Evolutionary conservation across 352 stramenopile genomes (phyloP).

Genomic region (Phytophthora uliginosa): DNA sequence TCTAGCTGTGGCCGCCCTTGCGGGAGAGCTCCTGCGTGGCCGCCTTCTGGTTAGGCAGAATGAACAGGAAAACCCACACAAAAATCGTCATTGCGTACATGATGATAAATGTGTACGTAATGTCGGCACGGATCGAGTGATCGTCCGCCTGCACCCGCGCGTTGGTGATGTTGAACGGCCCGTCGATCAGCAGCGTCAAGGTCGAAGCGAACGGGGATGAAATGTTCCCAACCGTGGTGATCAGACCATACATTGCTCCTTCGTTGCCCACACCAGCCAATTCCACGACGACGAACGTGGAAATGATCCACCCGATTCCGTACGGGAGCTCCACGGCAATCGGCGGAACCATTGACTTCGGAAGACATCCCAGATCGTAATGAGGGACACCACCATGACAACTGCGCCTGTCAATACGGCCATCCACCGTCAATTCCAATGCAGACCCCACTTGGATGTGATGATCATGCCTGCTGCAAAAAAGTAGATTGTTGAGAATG

Average conservation of each 20-base stretch:
- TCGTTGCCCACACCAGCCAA: conserved; percentile 29
- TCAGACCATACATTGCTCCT: neutral
- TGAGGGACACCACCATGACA: conserved; percentile 22
- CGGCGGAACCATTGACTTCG: conserved; percentile 34
- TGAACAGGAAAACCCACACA: conserved; percentile 41
- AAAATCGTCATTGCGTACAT: conserved; percentile 48
- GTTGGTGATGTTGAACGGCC: conserved; percentile 15
- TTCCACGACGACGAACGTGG: conserved; percentile 29
- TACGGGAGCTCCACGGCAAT: conserved; percentile 38
- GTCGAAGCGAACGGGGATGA: no score
- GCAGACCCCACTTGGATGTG: conserved; percentile 25
- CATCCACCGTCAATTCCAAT: conserved; percentile 30
- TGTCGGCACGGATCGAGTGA: conserved; percentile 12
- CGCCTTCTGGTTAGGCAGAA: conserved; percentile 47
- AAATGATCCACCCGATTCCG: conserved; percentile 53
- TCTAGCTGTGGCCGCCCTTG: conserved; percentile 39
- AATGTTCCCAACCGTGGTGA: no score
- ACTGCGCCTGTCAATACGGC: conserved; percentile 4
- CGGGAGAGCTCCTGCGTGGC: neutral
- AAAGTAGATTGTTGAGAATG: conserved; percentile 12
- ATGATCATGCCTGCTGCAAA: neutral
- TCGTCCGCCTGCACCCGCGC: conserved; percentile 28
- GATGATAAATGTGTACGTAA: conserved; percentile 38
- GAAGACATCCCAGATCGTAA: conserved; percentile 37
- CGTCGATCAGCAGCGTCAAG: no score